Evolutionary conservation across 257 asterid genomes (phyloP), one percentile per base, ranked within the genome.

Genomic region (Solanum phureja): DNA sequence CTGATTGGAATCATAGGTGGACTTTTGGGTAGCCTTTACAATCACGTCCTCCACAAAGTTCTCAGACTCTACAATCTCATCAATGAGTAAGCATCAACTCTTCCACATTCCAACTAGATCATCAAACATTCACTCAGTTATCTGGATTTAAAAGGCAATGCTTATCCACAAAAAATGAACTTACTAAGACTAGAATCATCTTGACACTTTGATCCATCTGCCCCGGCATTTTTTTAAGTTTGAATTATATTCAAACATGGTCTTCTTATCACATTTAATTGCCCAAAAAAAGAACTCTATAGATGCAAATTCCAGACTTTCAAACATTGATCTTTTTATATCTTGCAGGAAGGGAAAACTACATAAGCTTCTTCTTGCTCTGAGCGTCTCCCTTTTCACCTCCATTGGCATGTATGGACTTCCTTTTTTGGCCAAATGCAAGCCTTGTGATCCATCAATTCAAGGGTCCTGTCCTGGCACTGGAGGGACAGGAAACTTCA

Each of bases 1-100:
- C 90, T 94, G 29, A 95, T 95, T 86, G 99, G 99, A 38, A 91
- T 96, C 83, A 87, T 95, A n/a, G 99, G 99, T 38, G 98, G 98
- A 56, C 71, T 96, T 87, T 89, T 96, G 88, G 99, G 99, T 87
- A 92, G 98, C 94, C 95, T 95, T 56, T 96, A 95, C 91, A 96
- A 96, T 89, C 88, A 94, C 81, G 29, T 93, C 89, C 98, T 96
- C 87, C 95, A 92, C 89, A 93, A 93, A 91, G 91, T 96, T 91
- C 98, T 96, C 89, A 90, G 94, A 89, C 89, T 96, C 92, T 96
- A 96, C 93, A 93, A 89, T 89, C 93, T 94, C 91, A 95, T 96
- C 38, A 96, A 95, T 56, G 91, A 90, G 98, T 94, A 92, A 94
- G 98, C 49, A 75, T 75, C 33, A 23, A 64, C 87, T 82, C 34